Evolutionary conservation across 2,329 filamentous ascomycete species (phyloP).

Genomic region (Colletotrichum tofieldiae): DNA sequence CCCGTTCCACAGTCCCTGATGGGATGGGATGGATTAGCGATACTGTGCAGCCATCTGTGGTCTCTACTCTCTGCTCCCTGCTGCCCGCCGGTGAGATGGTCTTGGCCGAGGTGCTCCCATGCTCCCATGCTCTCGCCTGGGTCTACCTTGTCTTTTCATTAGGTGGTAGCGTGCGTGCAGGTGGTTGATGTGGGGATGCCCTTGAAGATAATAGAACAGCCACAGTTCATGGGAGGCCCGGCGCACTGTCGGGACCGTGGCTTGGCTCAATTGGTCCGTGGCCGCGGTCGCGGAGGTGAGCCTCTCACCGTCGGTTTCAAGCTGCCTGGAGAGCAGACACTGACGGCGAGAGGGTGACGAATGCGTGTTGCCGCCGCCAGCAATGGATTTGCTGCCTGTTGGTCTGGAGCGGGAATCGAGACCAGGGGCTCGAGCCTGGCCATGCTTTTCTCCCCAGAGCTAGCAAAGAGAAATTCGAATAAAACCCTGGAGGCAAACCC

Average conservation of each 20-base stretch:
- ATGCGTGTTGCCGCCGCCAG: slow-evolving; percentile 14
- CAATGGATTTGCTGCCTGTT: slow-evolving; percentile 28
- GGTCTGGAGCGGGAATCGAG: slow-evolving; percentile 8
- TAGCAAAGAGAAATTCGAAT: not conserved
- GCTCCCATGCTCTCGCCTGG: slow-evolving; percentile 39
- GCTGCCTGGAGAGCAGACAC: slow-evolving; percentile 30
- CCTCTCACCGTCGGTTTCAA: slow-evolving; percentile 34
- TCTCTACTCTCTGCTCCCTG: slow-evolving; percentile 1
- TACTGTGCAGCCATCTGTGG: slow-evolving; percentile 34
- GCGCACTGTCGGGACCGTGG: slow-evolving; percentile 26
- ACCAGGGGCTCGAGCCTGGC: not conserved
- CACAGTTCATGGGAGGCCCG: slow-evolving; percentile 13
- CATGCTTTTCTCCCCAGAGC: not conserved
- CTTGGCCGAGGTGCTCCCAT: slow-evolving; percentile 38
- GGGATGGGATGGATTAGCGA: slow-evolving; percentile 30
- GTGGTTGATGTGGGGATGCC: slow-evolving; percentile 38
- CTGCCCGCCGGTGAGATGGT: slow-evolving; percentile 21
- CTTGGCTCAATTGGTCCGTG: slow-evolving; percentile 33
- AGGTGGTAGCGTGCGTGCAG: slow-evolving; percentile 38
- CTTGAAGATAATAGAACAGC: slow-evolving; percentile 34
- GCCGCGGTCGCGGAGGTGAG: slow-evolving; percentile 16
- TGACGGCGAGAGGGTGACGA: slow-evolving; percentile 35
- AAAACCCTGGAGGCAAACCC: not conserved
- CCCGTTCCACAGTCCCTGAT: slow-evolving; percentile 35
- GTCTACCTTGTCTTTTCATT: slow-evolving; percentile 40